Conservation (phyloP, 2,329 filamentous ascomycete species). For the Phialophora expanda region DNA sequence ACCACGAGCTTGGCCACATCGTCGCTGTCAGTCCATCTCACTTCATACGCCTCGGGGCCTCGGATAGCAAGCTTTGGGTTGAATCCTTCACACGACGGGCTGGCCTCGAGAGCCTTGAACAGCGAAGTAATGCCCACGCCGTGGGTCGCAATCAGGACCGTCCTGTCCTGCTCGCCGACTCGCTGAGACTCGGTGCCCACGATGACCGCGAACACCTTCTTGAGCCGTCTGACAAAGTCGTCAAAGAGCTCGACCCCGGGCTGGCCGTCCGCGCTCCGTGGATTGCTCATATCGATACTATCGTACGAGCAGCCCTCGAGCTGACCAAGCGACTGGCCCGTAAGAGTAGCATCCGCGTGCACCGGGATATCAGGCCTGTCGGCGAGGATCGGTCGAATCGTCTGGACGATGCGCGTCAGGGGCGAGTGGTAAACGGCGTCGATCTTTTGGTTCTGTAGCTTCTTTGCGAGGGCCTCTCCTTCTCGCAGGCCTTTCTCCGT, state of each 20-base stretch:
- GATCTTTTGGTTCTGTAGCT: slow-evolving; percentile 38
- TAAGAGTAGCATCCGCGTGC: slow-evolving; percentile 25
- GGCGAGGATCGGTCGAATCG: slow-evolving; percentile 26
- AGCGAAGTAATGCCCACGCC: slow-evolving; percentile 32
- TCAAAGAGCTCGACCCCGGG: slow-evolving; percentile 31
- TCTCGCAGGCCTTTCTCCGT: slow-evolving; percentile 29
- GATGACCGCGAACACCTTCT: slow-evolving; percentile 25
- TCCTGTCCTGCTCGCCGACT: slow-evolving; percentile 18
- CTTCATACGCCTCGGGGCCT: slow-evolving; percentile 31
- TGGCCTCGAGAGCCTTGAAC: slow-evolving; percentile 28
- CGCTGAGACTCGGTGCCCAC: slow-evolving; percentile 21
- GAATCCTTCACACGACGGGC: slow-evolving; percentile 26
- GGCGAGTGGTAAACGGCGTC: slow-evolving; percentile 39
- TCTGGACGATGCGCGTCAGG: slow-evolving; percentile 26
- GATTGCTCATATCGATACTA: slow-evolving; percentile 31
- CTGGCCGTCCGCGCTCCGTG: slow-evolving; percentile 28
- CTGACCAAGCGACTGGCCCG: slow-evolving; percentile 28
- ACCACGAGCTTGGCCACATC: slow-evolving; percentile 29
- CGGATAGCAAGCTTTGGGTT: slow-evolving; percentile 26
- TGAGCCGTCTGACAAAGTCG: slow-evolving; percentile 29
- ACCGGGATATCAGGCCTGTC: slow-evolving; percentile 11
- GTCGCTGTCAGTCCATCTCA: slow-evolving; percentile 33
- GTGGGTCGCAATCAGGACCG: slow-evolving; percentile 31
- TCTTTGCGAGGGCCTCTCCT: slow-evolving; percentile 21
- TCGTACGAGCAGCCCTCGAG: slow-evolving; percentile 32